Conservation (phyloP, 805 yeast species). For the Hanseniaspora pseudoguilliermondii region DNA sequence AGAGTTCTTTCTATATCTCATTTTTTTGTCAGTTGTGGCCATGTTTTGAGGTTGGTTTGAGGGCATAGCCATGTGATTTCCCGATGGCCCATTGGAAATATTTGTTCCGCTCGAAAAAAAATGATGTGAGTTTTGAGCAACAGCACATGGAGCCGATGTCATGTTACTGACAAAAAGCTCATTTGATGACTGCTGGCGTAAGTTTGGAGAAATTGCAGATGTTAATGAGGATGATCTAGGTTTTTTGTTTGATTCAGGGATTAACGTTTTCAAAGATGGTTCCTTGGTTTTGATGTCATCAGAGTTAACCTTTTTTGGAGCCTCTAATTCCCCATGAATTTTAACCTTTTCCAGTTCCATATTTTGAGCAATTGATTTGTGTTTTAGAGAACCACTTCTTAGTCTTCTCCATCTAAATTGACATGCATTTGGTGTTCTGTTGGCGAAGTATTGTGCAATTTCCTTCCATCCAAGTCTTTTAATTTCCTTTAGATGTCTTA, state of each 20-base stretch:
- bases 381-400: slow-evolving; percentile 33
- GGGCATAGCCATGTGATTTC: background rate
- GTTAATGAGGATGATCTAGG: background rate
- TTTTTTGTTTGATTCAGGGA: background rate
- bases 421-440: slow-evolving; percentile 79
- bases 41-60: background rate
- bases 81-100: background rate
- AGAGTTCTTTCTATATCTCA: slow-evolving; percentile 8
- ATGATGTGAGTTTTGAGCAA: background rate
- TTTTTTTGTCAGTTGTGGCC: background rate
- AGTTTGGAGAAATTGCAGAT: slow-evolving; percentile 1
- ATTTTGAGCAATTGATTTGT: slow-evolving; percentile 22
- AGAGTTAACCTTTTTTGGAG: background rate
- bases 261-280: background rate
- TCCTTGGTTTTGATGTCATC: background rate
- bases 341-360: slow-evolving; percentile 12
- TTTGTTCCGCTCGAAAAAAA: background rate
- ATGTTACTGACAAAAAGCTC: background rate
- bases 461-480: slow-evolving; percentile 85
- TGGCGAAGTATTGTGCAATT: slow-evolving; percentile 62
- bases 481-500: slow-evolving; percentile 67
- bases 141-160: background rate
- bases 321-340: slow-evolving; percentile 2
- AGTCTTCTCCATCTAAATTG: slow-evolving; percentile 80
- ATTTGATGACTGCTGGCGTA: slow-evolving; percentile 6